A percentile compares a stretch with the other conserved stretches of the same genome.
These are phyloP conservation scores for Lenzites betulinus DNA, from an alignment of 768 basidiomycete species.

Conservation along the genomic window DNA sequence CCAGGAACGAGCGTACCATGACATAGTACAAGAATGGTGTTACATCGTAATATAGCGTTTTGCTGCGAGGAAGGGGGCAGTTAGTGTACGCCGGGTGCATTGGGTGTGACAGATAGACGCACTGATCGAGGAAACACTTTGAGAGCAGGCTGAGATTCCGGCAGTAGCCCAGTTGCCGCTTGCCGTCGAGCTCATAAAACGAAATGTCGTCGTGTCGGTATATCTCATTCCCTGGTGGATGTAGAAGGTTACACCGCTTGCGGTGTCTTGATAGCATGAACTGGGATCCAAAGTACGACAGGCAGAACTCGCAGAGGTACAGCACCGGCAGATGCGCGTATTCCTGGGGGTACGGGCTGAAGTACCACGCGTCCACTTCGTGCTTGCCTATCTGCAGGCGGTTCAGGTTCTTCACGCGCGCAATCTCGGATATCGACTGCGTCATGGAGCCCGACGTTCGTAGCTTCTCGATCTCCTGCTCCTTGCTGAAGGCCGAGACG, in stretches of 20 bases:
- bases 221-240: conserved; percentile 99
- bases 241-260: conserved; percentile 83
- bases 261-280: conserved; percentile 94
- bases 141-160: conserved; percentile 94
- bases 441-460: conserved; percentile 99
- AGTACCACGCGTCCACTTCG: conserved; percentile 99
- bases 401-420: conserved; percentile 97
- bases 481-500: conserved; percentile 81
- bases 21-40: conserved; percentile 99
- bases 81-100: conserved; percentile 20
- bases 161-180: conserved; percentile 95
- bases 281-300: conserved; percentile 87
- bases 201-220: conserved; percentile 97
- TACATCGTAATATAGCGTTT: conserved; percentile 99
- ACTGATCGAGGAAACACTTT: conserved; percentile 99
- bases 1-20: conserved; percentile 62
- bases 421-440: conserved; percentile 96
- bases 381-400: conserved; percentile 93
- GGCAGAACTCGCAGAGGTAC: conserved; percentile 98
- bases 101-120: conserved; percentile 36
- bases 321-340: conserved; percentile 94
- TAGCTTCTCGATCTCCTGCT: conserved; percentile 98
- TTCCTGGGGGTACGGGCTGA: conserved; percentile 98
- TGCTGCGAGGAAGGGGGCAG: conserved; percentile 49
- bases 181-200: conserved; percentile 98